Percentiles rank a stretch among this genome's conserved stretches.
Conservation (phyloP, 78 protist genomes). For the Protostelium mycophagum region DNA sequence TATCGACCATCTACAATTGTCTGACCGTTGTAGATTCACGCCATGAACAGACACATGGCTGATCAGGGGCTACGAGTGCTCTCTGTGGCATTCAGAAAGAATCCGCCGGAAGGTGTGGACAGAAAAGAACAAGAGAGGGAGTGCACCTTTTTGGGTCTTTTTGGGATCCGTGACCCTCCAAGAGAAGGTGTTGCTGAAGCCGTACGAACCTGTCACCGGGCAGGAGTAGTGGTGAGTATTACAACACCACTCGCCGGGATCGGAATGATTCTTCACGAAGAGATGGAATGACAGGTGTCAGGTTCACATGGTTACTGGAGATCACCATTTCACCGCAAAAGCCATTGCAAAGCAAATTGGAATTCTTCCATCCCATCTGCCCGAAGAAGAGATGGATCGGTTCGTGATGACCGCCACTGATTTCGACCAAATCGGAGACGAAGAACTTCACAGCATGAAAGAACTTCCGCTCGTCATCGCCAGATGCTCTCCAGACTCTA, state of each 20-base stretch:
- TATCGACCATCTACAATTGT: slow-evolving; percentile 15
- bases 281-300: slow-evolving; percentile 2
- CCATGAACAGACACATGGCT: slow-evolving; percentile 32
- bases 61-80: slow-evolving; percentile 4
- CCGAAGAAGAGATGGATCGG: slow-evolving; percentile 51
- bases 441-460: slow-evolving; percentile 3
- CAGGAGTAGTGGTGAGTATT: slow-evolving; percentile 72
- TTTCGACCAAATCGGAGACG: slow-evolving; percentile 28
- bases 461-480: slow-evolving; percentile 7
- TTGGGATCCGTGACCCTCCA: slow-evolving; percentile 96
- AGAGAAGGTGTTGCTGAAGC: slow-evolving; percentile 70
- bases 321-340: background rate
- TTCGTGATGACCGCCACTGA: slow-evolving; percentile 26
- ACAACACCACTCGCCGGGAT: no score
- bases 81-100: slow-evolving; percentile 33
- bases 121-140: slow-evolving; percentile 8
- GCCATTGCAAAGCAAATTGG: slow-evolving; percentile 82
- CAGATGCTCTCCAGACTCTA: slow-evolving; percentile 75
- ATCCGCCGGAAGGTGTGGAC: slow-evolving; percentile 27
- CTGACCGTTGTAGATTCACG: slow-evolving; percentile 7
- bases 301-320: slow-evolving; percentile 34
- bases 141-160: slow-evolving; percentile 81
- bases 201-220: slow-evolving; percentile 45
- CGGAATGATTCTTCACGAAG: no score
- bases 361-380: slow-evolving; percentile 34